phyloP scores from a whole-genome alignment of 2,329 filamentous ascomycete species.

The Pyricularia pennisetigena region DNA sequence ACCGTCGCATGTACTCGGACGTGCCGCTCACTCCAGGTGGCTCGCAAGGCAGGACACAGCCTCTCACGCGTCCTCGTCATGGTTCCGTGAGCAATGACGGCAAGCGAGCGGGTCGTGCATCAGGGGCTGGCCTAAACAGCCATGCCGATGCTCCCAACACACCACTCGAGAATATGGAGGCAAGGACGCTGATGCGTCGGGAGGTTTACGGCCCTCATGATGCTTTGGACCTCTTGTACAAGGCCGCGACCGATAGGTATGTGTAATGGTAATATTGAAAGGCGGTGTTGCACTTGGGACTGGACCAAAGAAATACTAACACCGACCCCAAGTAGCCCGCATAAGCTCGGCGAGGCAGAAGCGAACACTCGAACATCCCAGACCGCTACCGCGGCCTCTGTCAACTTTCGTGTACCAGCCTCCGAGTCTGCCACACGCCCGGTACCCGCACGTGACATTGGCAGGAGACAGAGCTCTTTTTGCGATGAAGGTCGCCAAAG shows the following conservation, averaged over 20 bases:
- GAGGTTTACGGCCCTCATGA: conserved; percentile 89
- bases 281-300: background rate
- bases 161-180: conserved; percentile 55
- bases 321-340: background rate
- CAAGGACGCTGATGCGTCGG: conserved; percentile 52
- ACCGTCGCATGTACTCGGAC: conserved; percentile 36
- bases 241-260: conserved; percentile 60
- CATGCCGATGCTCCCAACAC: conserved; percentile 45
- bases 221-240: conserved; percentile 82
- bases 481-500: background rate
- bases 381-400: background rate
- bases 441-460: background rate
- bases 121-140: conserved; percentile 10
- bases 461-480: background rate
- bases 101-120: background rate
- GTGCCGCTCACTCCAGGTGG: conserved; percentile 57
- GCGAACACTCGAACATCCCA: background rate
- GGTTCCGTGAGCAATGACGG: conserved; percentile 4
- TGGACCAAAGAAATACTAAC: background rate
- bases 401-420: background rate
- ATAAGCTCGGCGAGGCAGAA: conserved; percentile 5
- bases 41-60: conserved; percentile 54
- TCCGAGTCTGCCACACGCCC: background rate
- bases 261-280: conserved; percentile 6
- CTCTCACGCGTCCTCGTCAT: conserved; percentile 52